phyloP scores from a whole-genome alignment of 2,329 filamentous ascomycete species.

The Nothopassalora personata region DNA sequence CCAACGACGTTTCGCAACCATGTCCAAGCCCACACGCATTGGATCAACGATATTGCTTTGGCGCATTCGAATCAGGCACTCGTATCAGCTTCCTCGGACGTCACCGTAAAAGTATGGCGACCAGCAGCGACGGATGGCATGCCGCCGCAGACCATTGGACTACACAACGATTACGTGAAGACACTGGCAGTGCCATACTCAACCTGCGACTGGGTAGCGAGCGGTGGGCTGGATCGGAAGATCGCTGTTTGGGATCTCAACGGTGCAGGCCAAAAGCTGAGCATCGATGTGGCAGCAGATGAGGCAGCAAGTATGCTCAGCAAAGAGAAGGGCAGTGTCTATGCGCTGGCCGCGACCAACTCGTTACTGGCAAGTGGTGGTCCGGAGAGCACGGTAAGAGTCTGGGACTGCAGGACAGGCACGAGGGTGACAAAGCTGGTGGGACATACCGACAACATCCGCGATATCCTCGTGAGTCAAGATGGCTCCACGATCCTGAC shows the following conservation, averaged over 20 bases:
- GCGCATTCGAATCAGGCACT: constrained; percentile 72
- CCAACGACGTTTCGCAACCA: constrained; percentile 55
- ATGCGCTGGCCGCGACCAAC: constrained; percentile 75
- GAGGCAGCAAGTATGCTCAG: constrained; percentile 65
- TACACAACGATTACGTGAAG: constrained; percentile 95
- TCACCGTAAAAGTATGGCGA: constrained; percentile 88
- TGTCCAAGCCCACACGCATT: constrained; percentile 82
- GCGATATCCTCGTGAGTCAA: constrained; percentile 83
- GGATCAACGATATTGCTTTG: constrained; percentile 89
- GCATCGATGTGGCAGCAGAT: constrained; percentile 79
- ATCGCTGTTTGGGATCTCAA: constrained; percentile 91
- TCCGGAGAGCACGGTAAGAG: constrained; percentile 83
- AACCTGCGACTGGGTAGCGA: constrained; percentile 79
- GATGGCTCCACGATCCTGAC: constrained; percentile 88
- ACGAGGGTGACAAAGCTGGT: constrained; percentile 94
- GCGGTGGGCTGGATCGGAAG: constrained; percentile 86
- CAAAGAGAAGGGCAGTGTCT: constrained; percentile 86
- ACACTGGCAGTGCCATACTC: constrained; percentile 73
- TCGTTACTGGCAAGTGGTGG: constrained; percentile 86
- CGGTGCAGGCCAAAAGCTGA: constrained; percentile 76
- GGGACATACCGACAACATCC: constrained; percentile 90
- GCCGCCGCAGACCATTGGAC: constrained; percentile 74
- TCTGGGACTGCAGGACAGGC: constrained; percentile 87
- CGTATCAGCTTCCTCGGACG: constrained; percentile 87
- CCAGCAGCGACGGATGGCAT: constrained; percentile 60